Percentiles rank a stretch among this genome's conserved stretches.
Conservation (phyloP, 2,329 filamentous ascomycete genomes). For the Ophiognomonia clavigignenti-juglandacearum region DNA sequence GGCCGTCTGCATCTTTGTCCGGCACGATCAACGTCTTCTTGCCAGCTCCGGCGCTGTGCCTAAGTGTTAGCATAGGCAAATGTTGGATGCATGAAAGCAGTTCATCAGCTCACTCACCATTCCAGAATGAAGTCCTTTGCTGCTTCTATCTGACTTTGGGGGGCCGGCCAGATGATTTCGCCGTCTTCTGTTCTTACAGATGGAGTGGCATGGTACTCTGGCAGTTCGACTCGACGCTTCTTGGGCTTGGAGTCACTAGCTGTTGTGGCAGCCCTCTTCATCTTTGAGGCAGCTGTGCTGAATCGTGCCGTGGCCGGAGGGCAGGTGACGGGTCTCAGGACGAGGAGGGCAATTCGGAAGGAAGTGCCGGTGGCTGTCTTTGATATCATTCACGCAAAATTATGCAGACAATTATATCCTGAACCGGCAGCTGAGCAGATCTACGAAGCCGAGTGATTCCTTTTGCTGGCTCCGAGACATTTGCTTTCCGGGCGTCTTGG, state of each 20-base stretch:
- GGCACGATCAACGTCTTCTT: constrained; percentile 57
- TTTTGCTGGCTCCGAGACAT: too few relatives aligned
- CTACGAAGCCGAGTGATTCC: too few relatives aligned
- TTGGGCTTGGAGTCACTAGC: constrained; percentile 19
- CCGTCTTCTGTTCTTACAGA: constrained; percentile 38
- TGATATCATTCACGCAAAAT: too few relatives aligned
- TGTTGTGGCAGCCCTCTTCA: constrained; percentile 9
- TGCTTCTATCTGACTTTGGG: constrained; percentile 45
- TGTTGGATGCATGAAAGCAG: constrained; percentile 7
- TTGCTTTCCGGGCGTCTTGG: too few relatives aligned
- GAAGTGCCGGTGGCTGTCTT: too few relatives aligned
- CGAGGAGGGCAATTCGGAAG: too few relatives aligned
- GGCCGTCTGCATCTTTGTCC: constrained; percentile 65
- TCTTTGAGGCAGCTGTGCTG: not conserved
- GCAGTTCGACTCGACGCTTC: constrained; percentile 25
- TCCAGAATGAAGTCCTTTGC: constrained; percentile 53
- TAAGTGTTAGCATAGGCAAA: not conserved
- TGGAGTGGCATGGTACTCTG: constrained; percentile 40
- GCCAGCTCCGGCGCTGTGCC: constrained; percentile 42
- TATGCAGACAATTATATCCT: too few relatives aligned
- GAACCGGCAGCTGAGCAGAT: too few relatives aligned
- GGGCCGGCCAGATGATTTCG: constrained; percentile 57
- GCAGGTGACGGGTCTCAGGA: too few relatives aligned
- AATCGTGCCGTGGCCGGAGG: too few relatives aligned
- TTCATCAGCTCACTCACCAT: constrained; percentile 38